phyloP scores from a whole-genome alignment of 306 rosid species.

The Vigna mungo region DNA sequence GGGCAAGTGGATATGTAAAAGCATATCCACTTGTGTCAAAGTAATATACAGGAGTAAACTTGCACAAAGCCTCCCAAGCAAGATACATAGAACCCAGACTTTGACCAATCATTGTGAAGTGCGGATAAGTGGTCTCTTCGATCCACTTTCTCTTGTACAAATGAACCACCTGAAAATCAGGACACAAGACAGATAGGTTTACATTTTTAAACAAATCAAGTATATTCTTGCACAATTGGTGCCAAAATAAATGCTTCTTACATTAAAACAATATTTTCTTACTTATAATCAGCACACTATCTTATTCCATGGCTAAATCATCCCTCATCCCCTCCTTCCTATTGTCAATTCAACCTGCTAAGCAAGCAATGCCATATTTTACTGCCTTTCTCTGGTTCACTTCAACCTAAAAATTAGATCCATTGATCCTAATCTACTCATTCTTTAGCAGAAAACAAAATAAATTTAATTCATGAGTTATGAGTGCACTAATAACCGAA shows the following conservation, averaged over 20 bases:
- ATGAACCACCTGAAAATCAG: constrained; percentile 75
- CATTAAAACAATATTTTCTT: constrained; percentile 27
- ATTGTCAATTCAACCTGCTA: background rate
- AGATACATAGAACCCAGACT: constrained; percentile 88
- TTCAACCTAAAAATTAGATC: background rate
- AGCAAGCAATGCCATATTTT: constrained; percentile 12
- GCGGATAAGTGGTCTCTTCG: constrained; percentile 87
- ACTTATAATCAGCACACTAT: constrained; percentile 28
- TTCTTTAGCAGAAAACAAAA: constrained; percentile 13
- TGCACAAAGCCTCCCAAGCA: constrained; percentile 88
- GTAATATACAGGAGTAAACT: constrained; percentile 74
- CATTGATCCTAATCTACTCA: background rate
- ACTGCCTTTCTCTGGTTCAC: constrained; percentile 4
- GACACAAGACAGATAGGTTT: constrained; percentile 7
- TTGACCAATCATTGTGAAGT: constrained; percentile 93
- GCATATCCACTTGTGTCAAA: constrained; percentile 95
- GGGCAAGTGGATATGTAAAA: constrained; percentile 89
- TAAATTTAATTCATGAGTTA: background rate
- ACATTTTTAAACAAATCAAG: constrained; percentile 15
- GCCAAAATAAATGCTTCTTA: constrained; percentile 16
- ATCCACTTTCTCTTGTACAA: constrained; percentile 86
- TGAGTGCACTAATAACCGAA: background rate
- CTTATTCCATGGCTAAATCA: constrained; percentile 4
- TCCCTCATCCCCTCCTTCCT: constrained; percentile 2
- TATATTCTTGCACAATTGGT: background rate